phyloP scores from a whole-genome alignment of 257 asterid species.

The Jaltomata sinuosa region DNA sequence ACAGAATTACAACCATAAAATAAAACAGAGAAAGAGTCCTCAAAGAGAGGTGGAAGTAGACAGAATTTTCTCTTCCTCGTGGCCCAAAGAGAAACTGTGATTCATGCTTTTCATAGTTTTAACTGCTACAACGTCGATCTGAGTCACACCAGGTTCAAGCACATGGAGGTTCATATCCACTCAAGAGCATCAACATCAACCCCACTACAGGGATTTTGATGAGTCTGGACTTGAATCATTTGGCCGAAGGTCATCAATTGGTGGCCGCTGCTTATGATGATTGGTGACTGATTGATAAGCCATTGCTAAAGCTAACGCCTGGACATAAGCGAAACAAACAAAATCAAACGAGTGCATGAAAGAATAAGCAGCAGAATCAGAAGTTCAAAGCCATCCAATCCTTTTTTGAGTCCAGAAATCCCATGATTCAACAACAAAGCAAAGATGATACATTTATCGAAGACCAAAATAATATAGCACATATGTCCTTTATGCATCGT shows the following conservation, averaged over 20 bases:
- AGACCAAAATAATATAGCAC: neutral
- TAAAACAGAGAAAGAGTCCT: neutral
- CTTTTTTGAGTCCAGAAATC: neutral
- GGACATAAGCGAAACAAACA: neutral
- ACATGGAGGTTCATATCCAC: neutral
- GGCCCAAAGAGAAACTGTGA: neutral
- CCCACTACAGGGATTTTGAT: conserved; percentile 19
- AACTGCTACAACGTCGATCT: neutral
- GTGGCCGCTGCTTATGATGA: conserved; percentile 20
- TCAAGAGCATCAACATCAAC: neutral
- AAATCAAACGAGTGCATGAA: neutral
- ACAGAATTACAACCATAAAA: neutral
- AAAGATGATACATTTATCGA: neutral
- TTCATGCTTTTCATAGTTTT: neutral
- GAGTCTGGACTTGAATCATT: conserved; percentile 40
- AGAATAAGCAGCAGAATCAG: neutral
- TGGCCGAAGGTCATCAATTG: conserved; percentile 16
- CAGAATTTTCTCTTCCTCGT: neutral
- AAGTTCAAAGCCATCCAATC: neutral
- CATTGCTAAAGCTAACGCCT: conserved; percentile 16
- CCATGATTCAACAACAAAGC: neutral
- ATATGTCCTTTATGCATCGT: neutral
- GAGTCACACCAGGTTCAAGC: neutral
- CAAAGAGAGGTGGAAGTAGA: neutral
- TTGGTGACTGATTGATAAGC: conserved; percentile 14